Base-by-base conservation (phyloP, 805 yeast genomes). In the Teunomyces cretensis region DNA sequence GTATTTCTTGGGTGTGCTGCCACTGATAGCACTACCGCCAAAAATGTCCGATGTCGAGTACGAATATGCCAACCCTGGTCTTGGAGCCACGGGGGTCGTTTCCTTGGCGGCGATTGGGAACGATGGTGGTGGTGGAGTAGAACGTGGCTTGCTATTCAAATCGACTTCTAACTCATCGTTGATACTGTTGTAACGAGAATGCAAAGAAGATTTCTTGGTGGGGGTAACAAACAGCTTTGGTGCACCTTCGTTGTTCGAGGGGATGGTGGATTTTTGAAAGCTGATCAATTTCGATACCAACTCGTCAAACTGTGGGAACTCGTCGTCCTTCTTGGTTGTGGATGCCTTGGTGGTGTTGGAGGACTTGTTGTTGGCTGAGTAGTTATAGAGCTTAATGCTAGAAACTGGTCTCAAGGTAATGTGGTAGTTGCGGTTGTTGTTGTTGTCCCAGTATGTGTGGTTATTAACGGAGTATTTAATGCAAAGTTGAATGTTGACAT, bases 401-500 rank as follows among this genome's bases (percentile, higher is more conserved):
- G 38, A 35, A 22, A 35, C 38, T 8, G 38, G 38, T 35, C 57
- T 60, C 45, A 75, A 57, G 11, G 53, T 44, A 15, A 81, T 60
- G 43, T 61, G 63, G 51, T 68, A 72, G 53, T 72, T 72, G 16
- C 52, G 51, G 30, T 48, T 43, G 35, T 56, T 47, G 49, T 72
- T 72, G 51, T 68, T 72, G 47, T 70, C 75, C 76, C 76, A 72
- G 50, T 49, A 66, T 0, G 50, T 53, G 13, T 51, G 45, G 48
- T 58, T 54, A 47, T 55, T 53, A 9, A 63, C 72, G 4, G 48
- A 51, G 48, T 70, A 71, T 43, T 59, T 60, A 39, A 71, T 45
- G 43, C 70, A 67, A 49, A 68, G 53, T 46, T 68, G 65, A 41
- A 75, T 49, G 16, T 65, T 57, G 45, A 75, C 43, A 9, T 35